These are phyloP conservation scores for Willaertia magna DNA, from an alignment of 208 protist species.

Conservation along the genomic window DNA sequence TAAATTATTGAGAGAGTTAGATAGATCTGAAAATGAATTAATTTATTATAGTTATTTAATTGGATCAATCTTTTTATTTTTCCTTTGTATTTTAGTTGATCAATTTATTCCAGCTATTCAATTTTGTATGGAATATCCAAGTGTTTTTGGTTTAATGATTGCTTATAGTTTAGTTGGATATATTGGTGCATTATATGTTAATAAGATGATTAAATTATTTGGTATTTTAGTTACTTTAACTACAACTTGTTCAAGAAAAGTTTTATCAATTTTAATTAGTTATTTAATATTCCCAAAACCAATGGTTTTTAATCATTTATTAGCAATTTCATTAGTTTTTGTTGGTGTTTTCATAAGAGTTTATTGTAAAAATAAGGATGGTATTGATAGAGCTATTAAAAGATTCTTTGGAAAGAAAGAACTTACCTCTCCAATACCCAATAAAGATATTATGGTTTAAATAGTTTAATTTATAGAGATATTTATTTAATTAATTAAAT, in stretches of 20 bases:
- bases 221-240: slow-evolving; percentile 7
- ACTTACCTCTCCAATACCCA: too few relatives aligned
- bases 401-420: too few relatives aligned
- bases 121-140: not conserved
- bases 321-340: slow-evolving; percentile 5
- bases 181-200: not conserved
- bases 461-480: too few relatives aligned
- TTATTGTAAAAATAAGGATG: not conserved
- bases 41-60: not conserved
- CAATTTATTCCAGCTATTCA: not conserved
- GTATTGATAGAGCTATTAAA: not conserved
- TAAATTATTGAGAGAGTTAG: not conserved
- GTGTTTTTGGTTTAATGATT: not conserved
- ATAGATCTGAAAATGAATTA: not conserved
- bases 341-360: slow-evolving; percentile 3
- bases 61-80: not conserved
- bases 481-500: too few relatives aligned
- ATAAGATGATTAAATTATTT: not conserved
- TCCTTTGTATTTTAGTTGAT: not conserved
- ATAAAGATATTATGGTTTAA: too few relatives aligned
- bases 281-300: slow-evolving; percentile 16
- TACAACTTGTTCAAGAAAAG: not conserved
- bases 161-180: not conserved
- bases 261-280: not conserved
- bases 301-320: not conserved